Evolutionary conservation across 1,284 basidiomycete genomes (phyloP), one percentile per base, ranked within the genome.

Genomic region (Agroathelia rolfsii): DNA sequence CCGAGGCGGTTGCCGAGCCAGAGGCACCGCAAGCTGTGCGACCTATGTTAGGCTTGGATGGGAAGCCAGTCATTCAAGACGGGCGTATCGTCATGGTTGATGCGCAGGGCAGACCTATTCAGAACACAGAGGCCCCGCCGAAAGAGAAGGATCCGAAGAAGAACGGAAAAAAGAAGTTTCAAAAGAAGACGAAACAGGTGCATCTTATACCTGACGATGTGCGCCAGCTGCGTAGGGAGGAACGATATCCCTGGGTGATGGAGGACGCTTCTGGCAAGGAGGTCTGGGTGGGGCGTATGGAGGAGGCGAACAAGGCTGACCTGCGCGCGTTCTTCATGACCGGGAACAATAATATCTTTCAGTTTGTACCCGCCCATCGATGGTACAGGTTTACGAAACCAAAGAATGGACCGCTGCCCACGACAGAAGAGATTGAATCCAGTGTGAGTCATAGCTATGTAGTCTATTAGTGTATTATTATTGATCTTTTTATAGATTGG

Each of bases 331-430:
- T 80, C 51, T 77, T 80, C 47, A 82, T 84, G 79, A 81, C 80
- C 24, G 72, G 77, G 10, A 69, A 72, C 30, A 72, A 76, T 47
- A 69, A 80, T 38, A 66, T 76, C 20, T 90, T 90, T 66, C 78
- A 82, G 50, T 88, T 90, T 55, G 77, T 90, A 6, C 80, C 86
- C 12, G 76, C 82, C 3, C 75, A 87, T 51, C 69, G 87, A 29
- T 90, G 83, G 80, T 92, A 90, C 63, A 86, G 86, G 55, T 89
- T 90, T 50, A 81, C 83, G 58, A 86, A 84, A 62, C 78, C 76
- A 46, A 69, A 81, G 27, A 77, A 76, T 40, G 75, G 85, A 47
- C 64, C 72, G 44, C 64, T 84, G 20, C 74, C 81, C 26, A 70
- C 69, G 31, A 49, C 72, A 24, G 74, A 79, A 41, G 82, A 86